phyloP scores from a whole-genome alignment of 306 rosid genomes.

The Aeschynomene evenia region DNA sequence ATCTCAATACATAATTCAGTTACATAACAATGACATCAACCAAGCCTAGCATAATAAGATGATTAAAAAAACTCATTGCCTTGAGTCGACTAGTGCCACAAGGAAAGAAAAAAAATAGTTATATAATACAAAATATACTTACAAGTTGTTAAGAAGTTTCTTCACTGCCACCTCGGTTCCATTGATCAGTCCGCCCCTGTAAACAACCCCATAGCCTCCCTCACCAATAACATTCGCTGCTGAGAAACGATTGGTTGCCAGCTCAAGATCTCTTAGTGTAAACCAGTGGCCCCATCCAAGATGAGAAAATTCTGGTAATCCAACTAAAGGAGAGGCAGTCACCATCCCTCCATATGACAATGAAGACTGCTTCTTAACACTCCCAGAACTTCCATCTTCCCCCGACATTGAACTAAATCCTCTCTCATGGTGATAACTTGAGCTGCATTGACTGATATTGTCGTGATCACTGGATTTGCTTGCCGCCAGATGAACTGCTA shows the following conservation, averaged over 20 bases:
- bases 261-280: conserved; percentile 90
- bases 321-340: conserved; percentile 81
- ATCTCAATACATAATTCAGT: conserved; percentile 27
- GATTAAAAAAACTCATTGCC: conserved; percentile 20
- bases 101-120: not conserved
- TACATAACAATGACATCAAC: not conserved
- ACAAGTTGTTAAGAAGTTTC: conserved; percentile 91
- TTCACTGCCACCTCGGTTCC: conserved; percentile 97
- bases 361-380: conserved; percentile 54
- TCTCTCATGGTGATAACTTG: conserved; percentile 77
- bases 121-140: conserved; percentile 44
- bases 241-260: conserved; percentile 68
- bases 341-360: conserved; percentile 56
- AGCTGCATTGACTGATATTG: conserved; percentile 79
- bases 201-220: conserved; percentile 97
- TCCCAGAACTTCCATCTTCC: conserved; percentile 90
- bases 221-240: conserved; percentile 78
- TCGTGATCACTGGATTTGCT: conserved; percentile 74
- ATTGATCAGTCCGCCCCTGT: conserved; percentile 76
- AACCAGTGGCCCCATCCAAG: conserved; percentile 99
- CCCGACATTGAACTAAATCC: conserved; percentile 74
- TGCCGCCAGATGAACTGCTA: conserved; percentile 54
- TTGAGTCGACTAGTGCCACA: not conserved
- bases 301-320: conserved; percentile 92
- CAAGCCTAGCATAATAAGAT: not conserved